These are phyloP conservation scores for Beauveria sp. DNA, from an alignment of 2,329 filamentous ascomycete genomes.

Conservation along the genomic window DNA sequence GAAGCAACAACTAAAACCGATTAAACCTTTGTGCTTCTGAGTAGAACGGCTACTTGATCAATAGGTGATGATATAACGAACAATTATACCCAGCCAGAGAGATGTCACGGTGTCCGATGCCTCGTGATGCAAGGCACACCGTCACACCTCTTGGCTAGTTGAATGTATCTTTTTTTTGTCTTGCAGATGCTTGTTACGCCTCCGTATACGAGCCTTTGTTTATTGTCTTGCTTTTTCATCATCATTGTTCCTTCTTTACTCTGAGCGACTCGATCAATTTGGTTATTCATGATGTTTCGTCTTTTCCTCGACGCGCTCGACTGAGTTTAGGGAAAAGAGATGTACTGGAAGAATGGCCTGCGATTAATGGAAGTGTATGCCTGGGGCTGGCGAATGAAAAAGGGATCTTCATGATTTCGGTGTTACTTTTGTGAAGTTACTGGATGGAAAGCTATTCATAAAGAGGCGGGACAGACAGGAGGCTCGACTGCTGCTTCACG, in stretches of 20 bases:
- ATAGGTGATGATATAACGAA: slow-evolving; percentile 8
- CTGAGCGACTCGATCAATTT: not conserved
- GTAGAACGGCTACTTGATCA: not conserved
- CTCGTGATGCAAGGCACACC: not conserved
- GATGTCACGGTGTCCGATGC: not conserved
- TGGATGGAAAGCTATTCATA: not conserved
- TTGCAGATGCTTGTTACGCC: not conserved
- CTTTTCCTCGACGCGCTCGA: not conserved
- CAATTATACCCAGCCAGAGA: slow-evolving; percentile 1
- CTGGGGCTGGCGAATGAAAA: not conserved
- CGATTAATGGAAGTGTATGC: not conserved
- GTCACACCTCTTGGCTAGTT: not conserved
- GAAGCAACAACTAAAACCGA: not conserved
- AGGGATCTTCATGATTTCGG: not conserved
- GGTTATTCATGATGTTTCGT: not conserved
- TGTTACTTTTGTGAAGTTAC: not conserved
- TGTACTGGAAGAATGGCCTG: not conserved
- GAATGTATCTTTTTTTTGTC: not conserved
- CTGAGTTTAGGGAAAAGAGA: not conserved
- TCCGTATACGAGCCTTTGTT: not conserved
- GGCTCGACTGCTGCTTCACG: not conserved
- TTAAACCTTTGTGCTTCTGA: not conserved
- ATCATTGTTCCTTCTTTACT: not conserved
- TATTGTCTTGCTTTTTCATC: not conserved
- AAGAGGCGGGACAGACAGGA: not conserved